Base-by-base conservation (phyloP, 1,139 yeast species). In the Suhomyces panamericanus region DNA sequence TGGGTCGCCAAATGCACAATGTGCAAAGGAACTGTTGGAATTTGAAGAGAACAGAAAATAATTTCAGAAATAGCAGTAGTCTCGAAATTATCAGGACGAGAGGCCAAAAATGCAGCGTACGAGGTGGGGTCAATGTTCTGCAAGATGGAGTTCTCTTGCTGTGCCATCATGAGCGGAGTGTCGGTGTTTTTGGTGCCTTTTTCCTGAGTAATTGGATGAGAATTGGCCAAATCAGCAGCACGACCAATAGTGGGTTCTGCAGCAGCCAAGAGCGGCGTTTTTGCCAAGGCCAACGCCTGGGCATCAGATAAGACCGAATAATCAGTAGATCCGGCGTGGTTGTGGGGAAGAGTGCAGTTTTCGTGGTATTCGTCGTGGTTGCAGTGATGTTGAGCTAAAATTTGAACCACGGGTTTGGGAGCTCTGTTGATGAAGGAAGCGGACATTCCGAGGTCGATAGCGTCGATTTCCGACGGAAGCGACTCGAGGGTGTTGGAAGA, bases 1-100 rank as follows among this genome's bases (percentile, higher is more conserved):
- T 84, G 82, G 0, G 96, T 83, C 1, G 96, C 95, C 53, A 91
- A 72, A 65, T 91, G 98, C 24, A 90, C 98, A 47, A 91, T 85
- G 63, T 91, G 98, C 41, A 88, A 70, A 16, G 86, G 85, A 2
- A 85, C 83, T 1, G 73, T 65, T n/a, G 95, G 93, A 27, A 70
- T 65, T 42, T 72, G 66, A 34, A 73, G 69, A 32, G 89, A 80
- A 50, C 89, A 81, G 38, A 75, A 66, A 50, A 89, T 79, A 51
- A 91, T 78, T 46, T 83, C 81, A 9, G 80, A 73, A 51, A 91
- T 85, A 7, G 97, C 97, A 28, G 85, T 83, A 31, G 87, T 83
- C 63, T 91, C 98, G 60, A 88, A 87, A 30, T 79, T 71, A 61
- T 90, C 96, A 0, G 98, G 98, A 55, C 97, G 75, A 8, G 96